A percentile compares a stretch with the other conserved stretches of the same genome.
Conservation (phyloP, 2,329 filamentous ascomycete genomes). For the Diplodia sapinea region DNA sequence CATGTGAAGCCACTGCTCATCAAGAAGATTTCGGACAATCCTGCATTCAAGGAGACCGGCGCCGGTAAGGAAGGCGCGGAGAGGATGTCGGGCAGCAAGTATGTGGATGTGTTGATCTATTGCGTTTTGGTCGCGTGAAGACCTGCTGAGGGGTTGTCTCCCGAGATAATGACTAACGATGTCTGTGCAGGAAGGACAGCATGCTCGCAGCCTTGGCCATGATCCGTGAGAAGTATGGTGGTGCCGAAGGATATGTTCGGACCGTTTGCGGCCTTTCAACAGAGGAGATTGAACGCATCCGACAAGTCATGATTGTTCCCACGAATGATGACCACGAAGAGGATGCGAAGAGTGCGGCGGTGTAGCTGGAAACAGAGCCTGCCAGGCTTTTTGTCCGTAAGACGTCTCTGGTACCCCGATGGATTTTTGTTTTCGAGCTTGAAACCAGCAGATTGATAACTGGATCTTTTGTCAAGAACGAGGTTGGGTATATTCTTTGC, state of each 20-base stretch:
- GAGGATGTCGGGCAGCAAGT: conserved; percentile 39
- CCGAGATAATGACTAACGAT: conserved; percentile 38
- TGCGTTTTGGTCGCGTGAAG: conserved; percentile 30
- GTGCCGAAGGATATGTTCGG: conserved; percentile 67
- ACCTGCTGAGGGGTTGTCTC: conserved; percentile 7
- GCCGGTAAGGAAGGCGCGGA: conserved; percentile 33
- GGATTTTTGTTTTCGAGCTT: background rate
- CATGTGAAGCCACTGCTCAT: conserved; percentile 36
- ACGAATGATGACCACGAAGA: background rate
- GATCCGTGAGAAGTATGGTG: conserved; percentile 66
- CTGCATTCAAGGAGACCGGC: conserved; percentile 49
- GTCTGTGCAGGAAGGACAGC: conserved; percentile 43
- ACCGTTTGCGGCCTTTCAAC: conserved; percentile 63
- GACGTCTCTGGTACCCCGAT: background rate
- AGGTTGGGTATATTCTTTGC: background rate
- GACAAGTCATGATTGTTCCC: conserved; percentile 9
- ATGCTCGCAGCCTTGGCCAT: conserved; percentile 60
- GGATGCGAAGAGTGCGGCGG: background rate
- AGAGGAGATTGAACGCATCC: conserved; percentile 60
- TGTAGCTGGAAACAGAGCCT: background rate
- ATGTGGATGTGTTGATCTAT: conserved; percentile 45
- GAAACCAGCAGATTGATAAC: background rate
- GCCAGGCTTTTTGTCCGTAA: background rate
- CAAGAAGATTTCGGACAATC: conserved; percentile 56
- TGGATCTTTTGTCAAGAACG: background rate